Base-by-base conservation (phyloP, 2,329 filamentous ascomycete genomes). In the Pseudopithomyces chartarum region DNA sequence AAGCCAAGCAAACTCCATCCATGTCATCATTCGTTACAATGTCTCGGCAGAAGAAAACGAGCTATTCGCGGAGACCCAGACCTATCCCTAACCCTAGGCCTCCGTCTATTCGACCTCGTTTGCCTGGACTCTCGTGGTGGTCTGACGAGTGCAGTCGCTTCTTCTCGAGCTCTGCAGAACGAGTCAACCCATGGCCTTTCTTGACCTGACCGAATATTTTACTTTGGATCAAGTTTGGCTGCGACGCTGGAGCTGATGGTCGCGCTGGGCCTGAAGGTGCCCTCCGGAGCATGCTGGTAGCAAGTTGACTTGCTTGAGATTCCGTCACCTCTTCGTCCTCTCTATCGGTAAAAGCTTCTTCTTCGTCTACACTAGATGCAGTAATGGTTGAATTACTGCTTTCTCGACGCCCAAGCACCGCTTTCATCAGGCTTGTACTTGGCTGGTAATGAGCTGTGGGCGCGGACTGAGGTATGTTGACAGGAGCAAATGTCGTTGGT, bases 231-330 rank as follows among this genome's bases (percentile, higher is more conserved):
- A 74, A 58, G 12, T 67, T 63, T 69, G 74, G 78, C 65, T 70
- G 75, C 63, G 66, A 60, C 12, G 69, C 57, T 12, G 72, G 66
- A 32, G 69, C 65, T 3, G 69, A 67, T 64, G 64, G 64, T 13
- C 65, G 61, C 55, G 70, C 74, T n/a, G 77, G 65, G 44, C 78
- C 64, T 45, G 79, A 71, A 49, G 82, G 77, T 64, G 82, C 78
- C 36, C 85, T 82, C 15, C 89, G 87, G 60, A 91, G 82, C 86
- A 94, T 87, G 63, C 87, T 87, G 2, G 88, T 87, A 1, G 92
- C 91, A 43, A 87, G 86, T 61, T 90, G 89, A 67, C 89, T 93
- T 8, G 91, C 91, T 67, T 91, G 90, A 55, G 89, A 92, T 66
- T 89, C 89, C 33, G 82, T 84, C 0, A 92, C 77, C 42, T 89